Conservation (phyloP, 164 flowering plant genomes). For the Macadamia integrifolia region DNA sequence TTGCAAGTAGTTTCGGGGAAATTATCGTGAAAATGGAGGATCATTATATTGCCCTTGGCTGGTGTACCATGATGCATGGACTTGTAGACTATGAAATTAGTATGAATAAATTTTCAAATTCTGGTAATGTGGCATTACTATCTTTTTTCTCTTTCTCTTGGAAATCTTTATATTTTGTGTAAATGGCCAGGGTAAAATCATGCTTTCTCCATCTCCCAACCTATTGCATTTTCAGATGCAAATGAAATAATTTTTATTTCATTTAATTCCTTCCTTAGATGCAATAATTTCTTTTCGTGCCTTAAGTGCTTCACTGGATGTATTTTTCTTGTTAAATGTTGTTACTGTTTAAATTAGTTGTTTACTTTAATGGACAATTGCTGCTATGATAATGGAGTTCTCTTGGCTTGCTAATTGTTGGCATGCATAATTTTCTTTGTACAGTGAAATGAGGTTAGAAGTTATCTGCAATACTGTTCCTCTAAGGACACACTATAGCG, state of each 20-base stretch:
- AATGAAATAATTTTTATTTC: not conserved
- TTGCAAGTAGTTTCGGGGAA: constrained; percentile 36
- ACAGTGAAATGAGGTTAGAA: no score
- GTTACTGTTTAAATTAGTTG: no score
- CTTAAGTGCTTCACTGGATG: no score
- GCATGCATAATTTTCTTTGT: no score
- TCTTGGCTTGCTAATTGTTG: no score
- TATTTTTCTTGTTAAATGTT: no score
- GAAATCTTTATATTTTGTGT: not conserved
- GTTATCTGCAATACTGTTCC: no score
- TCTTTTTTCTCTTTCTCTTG: constrained; percentile 1
- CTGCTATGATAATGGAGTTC: no score
- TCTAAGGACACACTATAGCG: no score
- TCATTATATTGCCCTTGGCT: constrained; percentile 58
- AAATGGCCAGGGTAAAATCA: not conserved
- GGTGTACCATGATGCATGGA: constrained; percentile 62
- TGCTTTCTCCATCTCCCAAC: not conserved
- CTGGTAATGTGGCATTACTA: constrained; percentile 32
- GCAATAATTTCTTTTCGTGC: no score
- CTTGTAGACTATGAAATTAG: constrained; percentile 44
- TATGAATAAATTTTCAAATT: constrained; percentile 13
- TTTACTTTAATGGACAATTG: no score
- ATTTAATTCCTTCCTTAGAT: no score
- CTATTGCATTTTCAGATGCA: not conserved
- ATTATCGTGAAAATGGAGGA: constrained; percentile 60